Percentiles rank a stretch among this genome's conserved stretches.
Evolutionary conservation across 2,329 filamentous ascomycete genomes (phyloP).

Genomic region (Penicillium digitatum): DNA sequence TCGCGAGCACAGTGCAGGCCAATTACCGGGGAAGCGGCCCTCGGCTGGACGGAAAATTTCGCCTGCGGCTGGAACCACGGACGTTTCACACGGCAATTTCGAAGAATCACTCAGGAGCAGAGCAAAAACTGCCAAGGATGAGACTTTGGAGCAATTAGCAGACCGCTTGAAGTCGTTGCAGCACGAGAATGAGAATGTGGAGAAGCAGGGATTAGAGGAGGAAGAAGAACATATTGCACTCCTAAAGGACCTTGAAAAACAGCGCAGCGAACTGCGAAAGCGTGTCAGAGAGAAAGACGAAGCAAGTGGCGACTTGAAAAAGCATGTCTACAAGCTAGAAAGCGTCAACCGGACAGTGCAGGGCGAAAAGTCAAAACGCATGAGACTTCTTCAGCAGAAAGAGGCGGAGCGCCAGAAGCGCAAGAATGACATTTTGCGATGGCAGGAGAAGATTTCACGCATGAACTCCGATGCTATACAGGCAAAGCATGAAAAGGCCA

Average conservation of each 20-base stretch:
- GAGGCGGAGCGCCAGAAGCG: constrained; percentile 58
- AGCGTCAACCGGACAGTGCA: constrained; percentile 76
- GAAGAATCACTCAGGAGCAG: constrained; percentile 37
- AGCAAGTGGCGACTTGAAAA: constrained; percentile 76
- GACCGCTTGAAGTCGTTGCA: constrained; percentile 74
- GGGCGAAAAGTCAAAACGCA: constrained; percentile 72
- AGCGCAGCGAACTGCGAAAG: constrained; percentile 73
- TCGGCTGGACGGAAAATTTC: constrained; percentile 73
- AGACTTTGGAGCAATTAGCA: constrained; percentile 72
- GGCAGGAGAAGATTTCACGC: constrained; percentile 53
- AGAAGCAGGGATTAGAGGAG: constrained; percentile 63
- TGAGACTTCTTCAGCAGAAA: constrained; percentile 60
- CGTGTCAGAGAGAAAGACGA: constrained; percentile 86
- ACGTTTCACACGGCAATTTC: constrained; percentile 39
- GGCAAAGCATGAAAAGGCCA: constrained; percentile 42
- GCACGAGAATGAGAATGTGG: constrained; percentile 75
- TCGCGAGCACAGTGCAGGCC: constrained; percentile 61
- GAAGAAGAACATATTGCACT: constrained; percentile 65
- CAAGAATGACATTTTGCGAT: constrained; percentile 56
- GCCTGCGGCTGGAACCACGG: constrained; percentile 56
- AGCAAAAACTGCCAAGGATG: constrained; percentile 54
- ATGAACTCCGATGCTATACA: constrained; percentile 50
- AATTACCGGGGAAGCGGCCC: constrained; percentile 56
- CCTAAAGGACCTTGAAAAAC: constrained; percentile 65
- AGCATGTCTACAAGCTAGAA: constrained; percentile 74